Base-by-base conservation (phyloP, 1,139 yeast species). In the Blastobotrys ciferrii region DNA sequence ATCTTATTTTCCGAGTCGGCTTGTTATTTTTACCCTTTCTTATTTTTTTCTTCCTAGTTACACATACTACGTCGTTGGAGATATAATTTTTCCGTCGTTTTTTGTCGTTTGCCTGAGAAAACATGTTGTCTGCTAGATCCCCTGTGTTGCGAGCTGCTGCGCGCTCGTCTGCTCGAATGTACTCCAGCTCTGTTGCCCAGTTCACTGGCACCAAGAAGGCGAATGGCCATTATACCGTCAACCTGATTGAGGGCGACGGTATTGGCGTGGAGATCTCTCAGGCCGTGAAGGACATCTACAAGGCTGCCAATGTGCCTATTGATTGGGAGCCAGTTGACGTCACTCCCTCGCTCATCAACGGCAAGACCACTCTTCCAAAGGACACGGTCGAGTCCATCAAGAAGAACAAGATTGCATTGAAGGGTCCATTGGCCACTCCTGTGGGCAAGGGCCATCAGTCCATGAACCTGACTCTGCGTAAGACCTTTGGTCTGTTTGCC, bases 401-500 rank as follows among this genome's bases (percentile, higher is more conserved):
- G 78, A 84, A 80, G 74, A 87, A 91, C 77, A 79, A 84, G 73
- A 92, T 92, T 57, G 98, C 98, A 51, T 81, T 92, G 68, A 92
- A 92, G 76, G 98, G 98, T 58, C 98, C 98, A 32, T 77, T 92
- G 66, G 98, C 98, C 52, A 92, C 98, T 41, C 98, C 98, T 53
- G 91, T 91, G 58, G 98, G 98, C 66, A 92, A 91, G 76, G 98
- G 98, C 66, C 98, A 92, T 77, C 89, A 91, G 66, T 91, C 98
- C 42, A 83, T 92, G 80, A 92, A 92, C 79, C 78, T 92, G 78
- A 92, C 98, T 39, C 78, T 92, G 70, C 88, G 98, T 80, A 88
- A 96, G 78, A 87, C 98, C 46, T 92, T 92, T 77, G 84, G 85
- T 74, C 78, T 92, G 64, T 92, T 89, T 62, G 98, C 98, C 66